Percentiles rank a stretch among this genome's conserved stretches.
These are phyloP conservation scores for Cynara cardunculus DNA, from an alignment of 129 eudicot species.

Conservation along the genomic window DNA sequence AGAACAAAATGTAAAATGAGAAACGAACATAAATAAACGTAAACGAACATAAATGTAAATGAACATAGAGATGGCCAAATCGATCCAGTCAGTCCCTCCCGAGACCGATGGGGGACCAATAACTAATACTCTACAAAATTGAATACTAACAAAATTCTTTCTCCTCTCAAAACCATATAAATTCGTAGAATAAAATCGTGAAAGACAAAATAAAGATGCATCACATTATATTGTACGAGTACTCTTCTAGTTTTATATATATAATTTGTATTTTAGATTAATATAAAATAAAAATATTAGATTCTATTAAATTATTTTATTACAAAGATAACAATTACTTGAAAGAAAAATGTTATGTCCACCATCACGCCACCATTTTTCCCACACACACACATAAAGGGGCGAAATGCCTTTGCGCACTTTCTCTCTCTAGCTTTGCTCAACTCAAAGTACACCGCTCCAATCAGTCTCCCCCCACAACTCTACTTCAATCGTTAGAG, in stretches of 20 bases:
- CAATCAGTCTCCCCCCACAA: conserved; percentile 21
- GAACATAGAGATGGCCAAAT: too few relatives aligned
- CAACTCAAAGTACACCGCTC: conserved; percentile 26
- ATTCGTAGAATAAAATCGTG: too few relatives aligned
- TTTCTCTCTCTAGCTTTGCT: conserved; percentile 35
- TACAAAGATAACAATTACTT: not conserved
- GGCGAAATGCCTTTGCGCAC: not conserved
- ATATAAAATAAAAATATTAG: not conserved
- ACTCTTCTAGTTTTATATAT: too few relatives aligned
- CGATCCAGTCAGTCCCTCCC: too few relatives aligned
- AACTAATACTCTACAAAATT: too few relatives aligned
- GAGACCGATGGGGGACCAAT: too few relatives aligned
- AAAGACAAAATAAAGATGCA: too few relatives aligned
- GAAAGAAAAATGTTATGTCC: conserved; percentile 9
- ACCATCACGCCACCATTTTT: conserved; percentile 24
- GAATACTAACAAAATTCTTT: not conserved
- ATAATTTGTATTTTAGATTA: not conserved
- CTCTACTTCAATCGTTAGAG: conserved; percentile 26
- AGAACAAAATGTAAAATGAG: too few relatives aligned
- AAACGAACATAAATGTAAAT: too few relatives aligned
- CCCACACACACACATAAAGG: not conserved
- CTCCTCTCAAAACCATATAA: too few relatives aligned
- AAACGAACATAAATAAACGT: too few relatives aligned
- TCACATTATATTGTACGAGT: too few relatives aligned
- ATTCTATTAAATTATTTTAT: not conserved